Evolutionary conservation across 768 basidiomycete species (phyloP), one percentile per base, ranked within the genome.

Genomic region (Podaxis sp.): DNA sequence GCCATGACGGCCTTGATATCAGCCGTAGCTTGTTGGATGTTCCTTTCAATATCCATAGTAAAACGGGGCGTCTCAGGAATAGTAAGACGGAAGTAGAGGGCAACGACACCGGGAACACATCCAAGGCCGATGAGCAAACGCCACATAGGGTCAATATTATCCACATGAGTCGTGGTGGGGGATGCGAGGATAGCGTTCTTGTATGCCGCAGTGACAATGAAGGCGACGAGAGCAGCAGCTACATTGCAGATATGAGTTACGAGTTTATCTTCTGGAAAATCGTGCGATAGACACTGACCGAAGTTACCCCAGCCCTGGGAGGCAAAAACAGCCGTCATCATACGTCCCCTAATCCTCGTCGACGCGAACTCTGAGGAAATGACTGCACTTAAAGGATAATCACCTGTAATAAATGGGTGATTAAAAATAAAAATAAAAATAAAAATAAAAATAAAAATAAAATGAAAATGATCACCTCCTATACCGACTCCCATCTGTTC

Each of bases 1-100:
- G 78, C 76, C 51, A 95, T 65, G 60, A 92, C 90, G 51, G 82
- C 80, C 62, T 88, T 82, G 65, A 94, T 90, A 68, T 95, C 94
- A 33, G 81, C 75, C 0, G 85, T 60, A 6, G 93, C 94, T 70
- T 89, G 90, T 44, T 83, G 78, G 49, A 96, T 77, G 73, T 95
- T 94, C 55, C 89, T 82, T 74, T 95, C 92, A 64, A 96, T 84
- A 79, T 96, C 94, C 90, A 95, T 95, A 63, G 94, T 96, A 74
- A 83, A 85, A 66, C 94, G 91, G 28, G 94, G 94, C 0, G 93
- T 95, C 73, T 95, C 93, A 2, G 94, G 92, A 69, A 96, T 95
- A 26, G 93, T 95, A 37, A 95, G 83, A 72, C 94, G 91, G 89
- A 92, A 95, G 80, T 94, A 95, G 56, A 95, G 85, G 20, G 92